These are phyloP conservation scores for Samsoniella hepiali DNA, from an alignment of 2,329 filamentous ascomycete genomes.

Conservation along the genomic window DNA sequence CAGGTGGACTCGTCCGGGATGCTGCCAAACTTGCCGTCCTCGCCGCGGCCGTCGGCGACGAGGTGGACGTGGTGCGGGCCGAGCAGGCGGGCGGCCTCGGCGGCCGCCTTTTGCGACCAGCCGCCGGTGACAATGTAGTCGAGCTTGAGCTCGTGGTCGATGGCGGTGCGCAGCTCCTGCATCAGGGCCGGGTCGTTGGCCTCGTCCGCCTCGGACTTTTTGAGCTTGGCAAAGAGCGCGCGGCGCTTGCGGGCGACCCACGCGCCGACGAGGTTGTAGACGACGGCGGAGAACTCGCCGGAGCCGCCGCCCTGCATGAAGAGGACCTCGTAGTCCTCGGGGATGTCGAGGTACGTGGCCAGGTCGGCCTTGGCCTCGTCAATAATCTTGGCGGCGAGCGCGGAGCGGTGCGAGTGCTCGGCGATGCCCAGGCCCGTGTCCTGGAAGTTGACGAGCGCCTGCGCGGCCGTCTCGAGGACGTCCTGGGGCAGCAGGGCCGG, in stretches of 20 bases:
- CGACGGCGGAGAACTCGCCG: constrained; percentile 78
- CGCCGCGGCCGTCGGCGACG: constrained; percentile 62
- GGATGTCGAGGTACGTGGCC: constrained; percentile 72
- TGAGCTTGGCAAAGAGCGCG: constrained; percentile 55
- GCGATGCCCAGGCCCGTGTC: constrained; percentile 74
- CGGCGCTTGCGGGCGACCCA: constrained; percentile 73
- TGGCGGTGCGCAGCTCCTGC: constrained; percentile 57
- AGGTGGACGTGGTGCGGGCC: constrained; percentile 79
- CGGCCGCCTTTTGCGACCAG: constrained; percentile 83
- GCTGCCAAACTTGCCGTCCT: constrained; percentile 75
- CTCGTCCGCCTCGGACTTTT: constrained; percentile 45
- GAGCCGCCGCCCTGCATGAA: constrained; percentile 86
- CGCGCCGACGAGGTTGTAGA: constrained; percentile 78
- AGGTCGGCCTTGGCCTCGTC: constrained; percentile 74
- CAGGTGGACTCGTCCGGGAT: constrained; percentile 77
- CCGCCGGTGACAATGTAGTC: constrained; percentile 90
- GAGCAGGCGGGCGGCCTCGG: constrained; percentile 75
- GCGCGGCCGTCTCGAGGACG: constrained; percentile 72
- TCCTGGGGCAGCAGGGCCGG: constrained; percentile 81
- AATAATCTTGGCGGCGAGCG: constrained; percentile 74
- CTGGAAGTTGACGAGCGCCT: constrained; percentile 78
- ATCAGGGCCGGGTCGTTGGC: constrained; percentile 50
- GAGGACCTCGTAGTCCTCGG: constrained; percentile 80
- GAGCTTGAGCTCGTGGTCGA: constrained; percentile 69
- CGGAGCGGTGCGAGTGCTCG: constrained; percentile 86